These are phyloP conservation scores for Sergeia podlipaevii DNA, from an alignment of 208 protist genomes.

Conservation along the genomic window DNA sequence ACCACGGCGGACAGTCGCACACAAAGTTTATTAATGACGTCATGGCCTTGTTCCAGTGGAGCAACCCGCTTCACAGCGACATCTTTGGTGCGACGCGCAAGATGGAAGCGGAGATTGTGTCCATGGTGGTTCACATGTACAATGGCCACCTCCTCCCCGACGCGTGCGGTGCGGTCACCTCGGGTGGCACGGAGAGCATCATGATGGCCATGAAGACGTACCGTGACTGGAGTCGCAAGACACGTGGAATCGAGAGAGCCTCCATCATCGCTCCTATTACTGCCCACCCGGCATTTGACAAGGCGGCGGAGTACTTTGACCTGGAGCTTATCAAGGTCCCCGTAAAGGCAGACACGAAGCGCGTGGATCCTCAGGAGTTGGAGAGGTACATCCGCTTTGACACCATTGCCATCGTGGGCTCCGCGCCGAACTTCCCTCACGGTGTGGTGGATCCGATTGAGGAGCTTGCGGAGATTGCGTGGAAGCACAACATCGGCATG, in stretches of 20 bases:
- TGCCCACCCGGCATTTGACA: slow-evolving; percentile 97
- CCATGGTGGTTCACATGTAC: slow-evolving; percentile 95
- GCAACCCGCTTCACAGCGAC: slow-evolving; percentile 96
- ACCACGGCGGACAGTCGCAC: slow-evolving; percentile 85
- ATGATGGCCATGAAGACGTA: slow-evolving; percentile 97
- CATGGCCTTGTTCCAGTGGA: slow-evolving; percentile 88
- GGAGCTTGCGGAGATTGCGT: slow-evolving; percentile 87
- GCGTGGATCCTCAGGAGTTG: slow-evolving; percentile 79
- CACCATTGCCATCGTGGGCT: slow-evolving; percentile 95
- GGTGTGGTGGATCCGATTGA: slow-evolving; percentile 93
- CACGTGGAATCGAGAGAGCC: slow-evolving; percentile 79
- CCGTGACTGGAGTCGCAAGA: slow-evolving; percentile 85
- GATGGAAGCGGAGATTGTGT: slow-evolving; percentile 97
- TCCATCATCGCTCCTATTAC: slow-evolving; percentile 93
- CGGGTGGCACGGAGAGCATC: slow-evolving; percentile 96
- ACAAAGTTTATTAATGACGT: slow-evolving; percentile 88
- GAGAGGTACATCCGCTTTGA: slow-evolving; percentile 92
- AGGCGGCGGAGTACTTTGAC: slow-evolving; percentile 96
- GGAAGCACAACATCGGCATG: slow-evolving; percentile 88
- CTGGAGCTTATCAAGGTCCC: slow-evolving; percentile 94
- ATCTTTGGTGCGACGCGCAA: slow-evolving; percentile 96
- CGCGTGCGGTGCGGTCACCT: slow-evolving; percentile 95
- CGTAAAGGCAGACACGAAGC: slow-evolving; percentile 66
- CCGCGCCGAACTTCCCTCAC: slow-evolving; percentile 95
- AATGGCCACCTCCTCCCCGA: slow-evolving; percentile 84